Evolutionary conservation across 176 grass and related monocot genomes (phyloP), one percentile per base, ranked within the genome.

Genomic region (Tillandsia fasciculata): DNA sequence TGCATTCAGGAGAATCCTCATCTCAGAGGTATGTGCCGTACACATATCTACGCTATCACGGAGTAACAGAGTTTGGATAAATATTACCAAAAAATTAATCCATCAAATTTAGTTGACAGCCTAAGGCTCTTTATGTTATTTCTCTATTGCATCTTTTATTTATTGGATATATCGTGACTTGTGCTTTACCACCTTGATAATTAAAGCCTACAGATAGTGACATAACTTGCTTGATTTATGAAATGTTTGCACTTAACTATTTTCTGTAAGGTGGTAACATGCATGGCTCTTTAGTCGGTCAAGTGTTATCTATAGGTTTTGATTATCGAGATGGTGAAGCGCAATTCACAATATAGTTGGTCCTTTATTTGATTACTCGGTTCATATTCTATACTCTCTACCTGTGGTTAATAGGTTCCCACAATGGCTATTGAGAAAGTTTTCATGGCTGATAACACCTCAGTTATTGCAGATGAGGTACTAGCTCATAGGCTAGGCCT

Each of bases 401-500:
- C 68, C 26, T 71, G 51, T 75, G 22, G 74, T 68, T 65, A 18
- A 52, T 74, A 97, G 93, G 84, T 97, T 80, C 86, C 93, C 65
- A 90, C 86, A 59, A 97, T 97, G 89, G 89, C 93, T 48, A 90
- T 97, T 66, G 89, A 97, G 79, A 97, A 90, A 78, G 64, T 97
- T 1, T 80, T 92, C 20, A 77, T 97, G 83, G 89, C 66, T 72
- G 87, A 92, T 83, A 97, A 97, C 67, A 90, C 86, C 47, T 90
- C 84, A 73, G 83, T 91, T 73, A 90, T 97, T 79, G 86, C 86
- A 80, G 93, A 97, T 63, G 93, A 97, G 69, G 78, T 91, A 72
- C 89, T 97, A 57, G 78, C 89, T 65, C 93, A 97, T 74, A 83
- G 93, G 61, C 65, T 97, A 17, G 89, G 89, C 49, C 88, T 97